Conservation (phyloP, 768 basidiomycete genomes). For the Sistotremastrum niveocremeum region DNA sequence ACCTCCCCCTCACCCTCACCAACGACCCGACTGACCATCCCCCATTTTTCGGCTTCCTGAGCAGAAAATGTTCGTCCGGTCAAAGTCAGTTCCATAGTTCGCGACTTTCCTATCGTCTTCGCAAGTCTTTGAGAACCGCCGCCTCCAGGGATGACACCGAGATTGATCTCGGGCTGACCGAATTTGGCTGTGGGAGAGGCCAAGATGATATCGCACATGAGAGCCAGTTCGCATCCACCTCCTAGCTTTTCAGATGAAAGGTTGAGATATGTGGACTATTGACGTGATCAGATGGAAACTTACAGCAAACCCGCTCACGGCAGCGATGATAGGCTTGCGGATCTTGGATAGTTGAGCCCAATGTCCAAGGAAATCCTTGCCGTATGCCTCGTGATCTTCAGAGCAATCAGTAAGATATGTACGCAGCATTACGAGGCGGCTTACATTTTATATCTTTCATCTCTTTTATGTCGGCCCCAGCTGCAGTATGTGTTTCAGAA, state of each 20-base stretch:
- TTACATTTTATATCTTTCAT: conserved; percentile 94
- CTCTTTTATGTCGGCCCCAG: conserved; percentile 97
- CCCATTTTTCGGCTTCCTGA: conserved; percentile 75
- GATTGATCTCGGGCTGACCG: conserved; percentile 92
- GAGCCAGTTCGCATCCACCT: conserved; percentile 91
- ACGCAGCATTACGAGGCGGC: conserved; percentile 11
- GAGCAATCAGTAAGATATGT: background rate
- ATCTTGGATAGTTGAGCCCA: conserved; percentile 66
- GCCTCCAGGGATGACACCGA: conserved; percentile 89
- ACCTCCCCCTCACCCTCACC: conserved; percentile 64
- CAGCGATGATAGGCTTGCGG: conserved; percentile 90
- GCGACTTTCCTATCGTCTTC: conserved; percentile 76
- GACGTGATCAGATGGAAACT: conserved; percentile 17
- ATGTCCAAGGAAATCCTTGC: conserved; percentile 69
- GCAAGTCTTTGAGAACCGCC: conserved; percentile 90
- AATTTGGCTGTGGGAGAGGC: conserved; percentile 84
- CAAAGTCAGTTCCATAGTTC: conserved; percentile 87
- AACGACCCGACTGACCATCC: conserved; percentile 74
- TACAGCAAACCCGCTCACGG: conserved; percentile 89
- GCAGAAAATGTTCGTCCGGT: conserved; percentile 78
- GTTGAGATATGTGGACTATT: background rate
- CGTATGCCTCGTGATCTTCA: conserved; percentile 71
- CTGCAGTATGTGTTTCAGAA: conserved; percentile 22
- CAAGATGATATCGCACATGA: conserved; percentile 93
- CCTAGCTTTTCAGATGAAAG: conserved; percentile 49